A percentile compares a stretch with the other conserved stretches of the same genome.
Conservation (phyloP, 2,329 filamentous ascomycete genomes). For the Apiospora aurea region DNA sequence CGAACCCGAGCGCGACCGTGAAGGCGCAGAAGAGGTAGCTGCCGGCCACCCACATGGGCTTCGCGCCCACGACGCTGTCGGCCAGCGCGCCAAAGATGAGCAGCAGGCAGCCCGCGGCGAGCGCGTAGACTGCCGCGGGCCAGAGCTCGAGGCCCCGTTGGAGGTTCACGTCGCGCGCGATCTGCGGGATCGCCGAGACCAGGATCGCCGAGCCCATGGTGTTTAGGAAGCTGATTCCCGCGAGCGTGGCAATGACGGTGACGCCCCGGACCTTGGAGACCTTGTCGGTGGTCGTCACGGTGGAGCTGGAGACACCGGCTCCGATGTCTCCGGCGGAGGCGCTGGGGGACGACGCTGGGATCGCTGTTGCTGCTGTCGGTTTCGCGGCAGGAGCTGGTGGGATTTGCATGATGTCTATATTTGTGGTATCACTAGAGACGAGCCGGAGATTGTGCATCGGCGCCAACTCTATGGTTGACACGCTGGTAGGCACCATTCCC, state of each 20-base stretch:
- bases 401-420: background rate
- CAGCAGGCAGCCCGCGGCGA: constrained; percentile 37
- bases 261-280: constrained; percentile 12
- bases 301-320: too few relatives aligned
- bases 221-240: constrained; percentile 26
- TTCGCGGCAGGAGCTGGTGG: background rate
- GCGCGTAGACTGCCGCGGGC: constrained; percentile 36
- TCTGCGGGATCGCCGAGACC: constrained; percentile 46
- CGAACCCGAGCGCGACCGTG: constrained; percentile 44
- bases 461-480: background rate
- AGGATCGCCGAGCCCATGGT: constrained; percentile 42
- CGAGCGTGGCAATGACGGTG: constrained; percentile 24
- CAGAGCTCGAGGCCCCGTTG: constrained; percentile 29
- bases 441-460: background rate
- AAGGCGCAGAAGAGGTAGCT: constrained; percentile 43
- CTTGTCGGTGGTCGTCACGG: background rate
- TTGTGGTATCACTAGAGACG: background rate
- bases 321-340: too few relatives aligned
- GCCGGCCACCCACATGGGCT: constrained; percentile 44
- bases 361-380: background rate
- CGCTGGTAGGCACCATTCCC: background rate
- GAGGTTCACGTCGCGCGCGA: constrained; percentile 45
- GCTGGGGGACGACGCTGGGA: background rate
- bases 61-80: constrained; percentile 45
- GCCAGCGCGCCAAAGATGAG: constrained; percentile 47